A percentile compares a stretch with the other conserved stretches of the same genome.
Evolutionary conservation across 2,329 filamentous ascomycete species (phyloP).

Genomic region (Sphaerulina vaccinii): DNA sequence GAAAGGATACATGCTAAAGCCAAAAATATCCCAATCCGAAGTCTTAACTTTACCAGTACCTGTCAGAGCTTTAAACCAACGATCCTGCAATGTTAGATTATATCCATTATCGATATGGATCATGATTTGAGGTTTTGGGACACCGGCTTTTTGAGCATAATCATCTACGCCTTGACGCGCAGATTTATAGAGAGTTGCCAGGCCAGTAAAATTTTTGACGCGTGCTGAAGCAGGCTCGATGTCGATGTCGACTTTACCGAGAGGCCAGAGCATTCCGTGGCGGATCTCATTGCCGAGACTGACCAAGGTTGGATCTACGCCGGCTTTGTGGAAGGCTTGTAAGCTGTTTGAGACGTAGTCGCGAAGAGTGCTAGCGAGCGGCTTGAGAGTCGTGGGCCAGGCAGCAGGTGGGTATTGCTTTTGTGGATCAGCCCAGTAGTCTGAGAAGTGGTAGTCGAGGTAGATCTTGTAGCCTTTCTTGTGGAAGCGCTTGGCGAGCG

Average conservation of each 20-base stretch:
- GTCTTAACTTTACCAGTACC: conserved; percentile 33
- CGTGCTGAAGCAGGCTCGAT: conserved; percentile 35
- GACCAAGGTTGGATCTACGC: conserved; percentile 45
- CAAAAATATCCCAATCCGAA: conserved; percentile 34
- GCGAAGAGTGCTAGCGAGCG: conserved; percentile 35
- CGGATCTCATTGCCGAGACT: conserved; percentile 43
- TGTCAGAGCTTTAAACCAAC: conserved; percentile 35
- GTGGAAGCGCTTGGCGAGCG: conserved; percentile 38
- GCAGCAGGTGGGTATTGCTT: conserved; percentile 37
- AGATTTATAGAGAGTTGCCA: conserved; percentile 35
- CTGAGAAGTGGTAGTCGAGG: conserved; percentile 37
- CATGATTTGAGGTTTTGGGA: conserved; percentile 36
- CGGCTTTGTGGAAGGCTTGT: conserved; percentile 41
- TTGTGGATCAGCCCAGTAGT: conserved; percentile 42
- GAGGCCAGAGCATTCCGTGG: conserved; percentile 42
- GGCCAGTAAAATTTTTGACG: conserved; percentile 37
- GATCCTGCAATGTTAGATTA: conserved; percentile 32
- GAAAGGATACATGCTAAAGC: conserved; percentile 36
- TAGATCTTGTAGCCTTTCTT: conserved; percentile 40
- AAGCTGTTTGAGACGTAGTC: conserved; percentile 40
- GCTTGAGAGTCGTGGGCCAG: conserved; percentile 38
- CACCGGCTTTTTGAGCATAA: conserved; percentile 34
- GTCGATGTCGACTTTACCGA: conserved; percentile 39
- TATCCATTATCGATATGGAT: conserved; percentile 40
- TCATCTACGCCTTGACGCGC: conserved; percentile 36